These are phyloP conservation scores for Talaromyces sp. DNA, from an alignment of 2,329 filamentous ascomycete genomes.

Conservation along the genomic window DNA sequence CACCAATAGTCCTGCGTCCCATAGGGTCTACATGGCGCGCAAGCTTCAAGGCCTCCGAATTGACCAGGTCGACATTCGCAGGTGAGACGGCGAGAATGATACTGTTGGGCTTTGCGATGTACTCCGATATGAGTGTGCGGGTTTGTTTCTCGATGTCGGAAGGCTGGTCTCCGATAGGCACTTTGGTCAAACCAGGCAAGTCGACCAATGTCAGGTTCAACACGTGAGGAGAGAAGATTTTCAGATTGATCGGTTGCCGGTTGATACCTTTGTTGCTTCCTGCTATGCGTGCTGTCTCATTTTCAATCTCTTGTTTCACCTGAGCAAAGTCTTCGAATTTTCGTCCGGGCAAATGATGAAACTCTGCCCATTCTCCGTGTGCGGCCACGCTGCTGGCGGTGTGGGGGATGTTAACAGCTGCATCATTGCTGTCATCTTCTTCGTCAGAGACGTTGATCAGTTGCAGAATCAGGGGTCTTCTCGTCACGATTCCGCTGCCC, in stretches of 20 bases:
- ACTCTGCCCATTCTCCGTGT: slow-evolving; percentile 83
- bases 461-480: slow-evolving; percentile 90
- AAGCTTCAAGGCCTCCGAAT: slow-evolving; percentile 95
- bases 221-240: slow-evolving; percentile 96
- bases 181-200: slow-evolving; percentile 93
- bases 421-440: slow-evolving; percentile 65
- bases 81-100: slow-evolving; percentile 95
- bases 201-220: slow-evolving; percentile 95
- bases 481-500: slow-evolving; percentile 93
- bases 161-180: slow-evolving; percentile 96
- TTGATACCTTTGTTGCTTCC: slow-evolving; percentile 99
- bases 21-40: slow-evolving; percentile 95
- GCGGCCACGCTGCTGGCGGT: slow-evolving; percentile 70
- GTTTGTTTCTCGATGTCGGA: slow-evolving; percentile 99
- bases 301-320: slow-evolving; percentile 95
- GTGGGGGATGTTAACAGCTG: slow-evolving; percentile 69
- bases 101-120: slow-evolving; percentile 98
- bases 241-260: slow-evolving; percentile 93
- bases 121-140: slow-evolving; percentile 91
- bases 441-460: slow-evolving; percentile 90
- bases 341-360: slow-evolving; percentile 88
- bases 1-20: slow-evolving; percentile 91
- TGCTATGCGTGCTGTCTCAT: slow-evolving; percentile 89
- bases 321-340: slow-evolving; percentile 88
- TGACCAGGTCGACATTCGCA: slow-evolving; percentile 96